These are phyloP conservation scores for Microbotryum lychnidis-dioicae DNA, from an alignment of 1,284 basidiomycete species.

Conservation along the genomic window DNA sequence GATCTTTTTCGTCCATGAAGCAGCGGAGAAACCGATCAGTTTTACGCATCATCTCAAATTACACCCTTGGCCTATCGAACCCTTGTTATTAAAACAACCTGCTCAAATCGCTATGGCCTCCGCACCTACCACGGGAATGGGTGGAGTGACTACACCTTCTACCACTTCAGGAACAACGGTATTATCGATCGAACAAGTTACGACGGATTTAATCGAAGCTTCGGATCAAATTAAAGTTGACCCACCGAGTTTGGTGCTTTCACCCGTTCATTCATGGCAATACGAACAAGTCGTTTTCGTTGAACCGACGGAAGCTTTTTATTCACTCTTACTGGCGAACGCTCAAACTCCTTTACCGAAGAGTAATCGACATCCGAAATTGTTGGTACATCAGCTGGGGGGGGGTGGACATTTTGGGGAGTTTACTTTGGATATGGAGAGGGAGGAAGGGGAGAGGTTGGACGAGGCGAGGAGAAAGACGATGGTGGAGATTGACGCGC, in stretches of 20 bases:
- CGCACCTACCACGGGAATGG: conserved; percentile 45
- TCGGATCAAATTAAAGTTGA: conserved; percentile 2
- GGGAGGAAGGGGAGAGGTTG: conserved; percentile 69
- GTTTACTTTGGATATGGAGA: conserved; percentile 73
- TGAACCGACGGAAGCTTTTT: conserved; percentile 83
- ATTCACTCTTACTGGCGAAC: conserved; percentile 69
- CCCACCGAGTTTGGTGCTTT: conserved; percentile 8
- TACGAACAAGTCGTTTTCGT: conserved; percentile 97
- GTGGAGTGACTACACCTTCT: conserved; percentile 4
- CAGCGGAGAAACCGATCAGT: conserved; percentile 80
- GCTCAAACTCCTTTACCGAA: conserved; percentile 70
- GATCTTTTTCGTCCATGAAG: conserved; percentile 83
- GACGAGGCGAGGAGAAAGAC: conserved; percentile 67
- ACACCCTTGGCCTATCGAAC: conserved; percentile 65
- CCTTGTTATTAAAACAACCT: conserved; percentile 17
- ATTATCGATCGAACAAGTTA: not conserved
- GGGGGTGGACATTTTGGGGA: conserved; percentile 45
- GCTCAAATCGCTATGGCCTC: conserved; percentile 39
- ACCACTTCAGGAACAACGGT: not conserved
- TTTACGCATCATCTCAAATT: conserved; percentile 91
- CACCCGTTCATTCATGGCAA: conserved; percentile 88
- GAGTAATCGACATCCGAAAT: conserved; percentile 38
- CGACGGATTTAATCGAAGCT: not conserved
- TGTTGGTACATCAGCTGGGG: conserved; percentile 15
- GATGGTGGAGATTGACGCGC: conserved; percentile 38